Conservation (phyloP, 768 basidiomycete genomes). For the Lactarius sanguifluus region DNA sequence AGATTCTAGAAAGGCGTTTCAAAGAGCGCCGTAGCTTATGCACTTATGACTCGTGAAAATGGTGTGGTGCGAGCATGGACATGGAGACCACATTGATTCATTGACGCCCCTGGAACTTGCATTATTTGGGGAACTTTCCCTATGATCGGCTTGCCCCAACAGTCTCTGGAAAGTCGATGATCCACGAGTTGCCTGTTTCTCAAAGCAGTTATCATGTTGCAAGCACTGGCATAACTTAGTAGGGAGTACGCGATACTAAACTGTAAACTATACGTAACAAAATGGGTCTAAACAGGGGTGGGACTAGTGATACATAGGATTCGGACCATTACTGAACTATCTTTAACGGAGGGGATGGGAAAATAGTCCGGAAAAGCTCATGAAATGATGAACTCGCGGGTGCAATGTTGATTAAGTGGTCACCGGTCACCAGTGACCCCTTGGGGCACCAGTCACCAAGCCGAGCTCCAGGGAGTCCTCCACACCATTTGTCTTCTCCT, state of each 20-base stretch:
- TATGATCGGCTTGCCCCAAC: not conserved
- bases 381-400: not conserved
- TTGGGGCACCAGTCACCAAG: conserved; percentile 43
- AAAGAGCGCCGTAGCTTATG: not conserved
- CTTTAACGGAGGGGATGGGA: not conserved
- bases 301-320: conserved; percentile 20
- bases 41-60: not conserved
- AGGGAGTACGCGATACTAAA: not conserved
- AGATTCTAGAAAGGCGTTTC: not conserved
- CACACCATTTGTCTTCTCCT: conserved; percentile 40
- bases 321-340: conserved; percentile 4
- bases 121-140: not conserved
- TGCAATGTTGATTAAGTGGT: conserved; percentile 18
- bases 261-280: conserved; percentile 7
- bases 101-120: not conserved
- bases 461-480: conserved; percentile 57
- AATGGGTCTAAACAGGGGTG: conserved; percentile 3
- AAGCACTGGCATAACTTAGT: not conserved
- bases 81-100: not conserved
- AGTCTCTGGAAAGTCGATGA: not conserved
- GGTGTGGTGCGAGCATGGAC: not conserved
- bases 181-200: conserved; percentile 1
- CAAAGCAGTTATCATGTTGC: conserved; percentile 2
- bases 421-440: conserved; percentile 61
- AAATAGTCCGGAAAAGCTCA: conserved; percentile 8